Evolutionary conservation across 164 flowering plant species (phyloP).

Genomic region (Protea cynaroides): DNA sequence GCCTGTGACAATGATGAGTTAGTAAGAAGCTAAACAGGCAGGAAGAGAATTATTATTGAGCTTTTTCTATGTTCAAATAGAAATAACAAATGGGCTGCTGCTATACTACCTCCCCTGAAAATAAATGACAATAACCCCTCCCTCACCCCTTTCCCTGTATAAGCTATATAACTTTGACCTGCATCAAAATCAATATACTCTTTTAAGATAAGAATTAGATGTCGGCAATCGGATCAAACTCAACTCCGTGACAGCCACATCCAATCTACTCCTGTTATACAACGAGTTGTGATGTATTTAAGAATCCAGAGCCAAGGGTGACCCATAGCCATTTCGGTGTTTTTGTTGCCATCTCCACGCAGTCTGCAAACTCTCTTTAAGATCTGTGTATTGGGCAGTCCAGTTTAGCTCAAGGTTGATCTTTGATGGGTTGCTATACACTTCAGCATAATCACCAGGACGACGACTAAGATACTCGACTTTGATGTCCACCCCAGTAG

Average conservation of each 20-base stretch:
- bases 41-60: background rate
- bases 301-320: constrained; percentile 15
- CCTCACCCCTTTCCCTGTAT: background rate
- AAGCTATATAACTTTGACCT: no score
- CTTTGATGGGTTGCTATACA: constrained; percentile 81
- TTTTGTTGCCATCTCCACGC: constrained; percentile 97
- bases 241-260: no score
- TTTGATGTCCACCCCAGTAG: constrained; percentile 68
- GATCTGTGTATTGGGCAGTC: constrained; percentile 79
- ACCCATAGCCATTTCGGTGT: constrained; percentile 65
- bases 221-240: background rate
- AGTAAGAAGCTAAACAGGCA: background rate
- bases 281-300: constrained; percentile 3
- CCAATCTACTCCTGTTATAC: background rate
- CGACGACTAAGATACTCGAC: constrained; percentile 71
- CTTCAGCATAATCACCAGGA: constrained; percentile 98
- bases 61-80: background rate
- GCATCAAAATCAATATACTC: background rate
- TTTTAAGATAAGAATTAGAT: background rate
- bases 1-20: background rate
- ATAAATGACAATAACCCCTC: background rate
- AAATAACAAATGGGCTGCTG: constrained; percentile 3
- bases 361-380: constrained; percentile 56
- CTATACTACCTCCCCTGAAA: background rate
- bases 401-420: constrained; percentile 75